Evolutionary conservation across 352 stramenopile species (phyloP).

Genomic region (Phytophthora brassicae): DNA sequence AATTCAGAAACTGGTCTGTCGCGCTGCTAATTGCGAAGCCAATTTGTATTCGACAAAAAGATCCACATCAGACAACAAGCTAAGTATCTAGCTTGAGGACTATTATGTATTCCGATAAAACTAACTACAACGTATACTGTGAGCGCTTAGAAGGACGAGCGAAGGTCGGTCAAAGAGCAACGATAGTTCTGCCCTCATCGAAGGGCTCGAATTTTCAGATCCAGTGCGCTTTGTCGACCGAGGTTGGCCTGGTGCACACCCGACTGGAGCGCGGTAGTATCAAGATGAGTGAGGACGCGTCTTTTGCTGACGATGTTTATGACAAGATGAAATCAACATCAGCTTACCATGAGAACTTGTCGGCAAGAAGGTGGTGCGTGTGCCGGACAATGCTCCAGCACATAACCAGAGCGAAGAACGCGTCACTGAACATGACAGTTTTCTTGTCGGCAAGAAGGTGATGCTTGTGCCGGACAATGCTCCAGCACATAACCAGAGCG

Average conservation of each 20-base stretch:
- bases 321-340: neutral
- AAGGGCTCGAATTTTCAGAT: constrained; percentile 11
- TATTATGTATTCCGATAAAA: constrained; percentile 14
- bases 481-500: too few species aligned
- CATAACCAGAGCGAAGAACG: neutral
- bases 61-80: too few species aligned
- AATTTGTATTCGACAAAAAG: too few species aligned
- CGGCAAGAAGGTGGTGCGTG: neutral
- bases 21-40: too few species aligned
- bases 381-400: constrained; percentile 12
- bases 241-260: too few species aligned
- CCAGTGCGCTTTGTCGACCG: constrained; percentile 4
- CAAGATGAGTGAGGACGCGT: constrained; percentile 2
- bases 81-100: too few species aligned
- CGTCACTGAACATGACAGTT: too few species aligned
- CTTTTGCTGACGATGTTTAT: constrained; percentile 5
- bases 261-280: too few species aligned
- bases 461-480: too few species aligned
- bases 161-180: neutral
- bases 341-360: neutral
- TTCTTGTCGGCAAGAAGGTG: too few species aligned
- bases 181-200: neutral
- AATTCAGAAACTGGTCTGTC: too few species aligned
- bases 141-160: constrained; percentile 1
- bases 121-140: constrained; percentile 14